A percentile compares a stretch with the other conserved stretches of the same genome.
Evolutionary conservation across 768 basidiomycete genomes (phyloP).

Genomic region (Boletus rubroflammeus): DNA sequence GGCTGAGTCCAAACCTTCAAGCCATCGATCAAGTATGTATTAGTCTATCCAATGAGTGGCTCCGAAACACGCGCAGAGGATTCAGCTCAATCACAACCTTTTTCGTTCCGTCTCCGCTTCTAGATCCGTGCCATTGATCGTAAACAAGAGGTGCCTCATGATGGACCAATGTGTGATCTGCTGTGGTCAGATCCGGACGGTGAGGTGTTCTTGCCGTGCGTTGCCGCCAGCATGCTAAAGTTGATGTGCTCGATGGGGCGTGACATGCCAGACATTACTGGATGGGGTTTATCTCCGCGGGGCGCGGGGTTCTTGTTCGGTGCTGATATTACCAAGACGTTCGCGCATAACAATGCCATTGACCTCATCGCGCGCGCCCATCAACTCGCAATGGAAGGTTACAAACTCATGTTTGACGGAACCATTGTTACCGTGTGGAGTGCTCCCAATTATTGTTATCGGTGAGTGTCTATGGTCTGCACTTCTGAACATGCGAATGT

Average conservation of each 20-base stretch:
- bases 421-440: constrained; percentile 98
- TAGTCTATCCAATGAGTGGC: constrained; percentile 13
- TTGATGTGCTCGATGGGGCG: constrained; percentile 19
- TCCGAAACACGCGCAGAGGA: constrained; percentile 15
- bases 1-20: constrained; percentile 84
- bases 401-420: constrained; percentile 94
- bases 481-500: constrained; percentile 13
- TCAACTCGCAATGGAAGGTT: constrained; percentile 97
- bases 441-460: constrained; percentile 97
- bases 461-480: constrained; percentile 49
- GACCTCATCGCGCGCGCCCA: constrained; percentile 96
- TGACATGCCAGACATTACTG: constrained; percentile 63
- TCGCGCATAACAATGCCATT: constrained; percentile 87
- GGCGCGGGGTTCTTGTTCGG: constrained; percentile 97
- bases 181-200: constrained; percentile 99
- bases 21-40: constrained; percentile 80
- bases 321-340: constrained; percentile 83
- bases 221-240: constrained; percentile 13
- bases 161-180: constrained; percentile 97
- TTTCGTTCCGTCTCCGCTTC: constrained; percentile 14
- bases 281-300: constrained; percentile 97
- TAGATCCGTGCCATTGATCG: constrained; percentile 94
- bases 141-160: constrained; percentile 97
- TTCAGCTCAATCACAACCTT: constrained; percentile 22
- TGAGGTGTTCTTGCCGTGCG: constrained; percentile 30